Percentiles rank a stretch among this genome's conserved stretches.
phyloP scores from a whole-genome alignment of 2,329 filamentous ascomycete species.

The Pyrenophora seminiperda region DNA sequence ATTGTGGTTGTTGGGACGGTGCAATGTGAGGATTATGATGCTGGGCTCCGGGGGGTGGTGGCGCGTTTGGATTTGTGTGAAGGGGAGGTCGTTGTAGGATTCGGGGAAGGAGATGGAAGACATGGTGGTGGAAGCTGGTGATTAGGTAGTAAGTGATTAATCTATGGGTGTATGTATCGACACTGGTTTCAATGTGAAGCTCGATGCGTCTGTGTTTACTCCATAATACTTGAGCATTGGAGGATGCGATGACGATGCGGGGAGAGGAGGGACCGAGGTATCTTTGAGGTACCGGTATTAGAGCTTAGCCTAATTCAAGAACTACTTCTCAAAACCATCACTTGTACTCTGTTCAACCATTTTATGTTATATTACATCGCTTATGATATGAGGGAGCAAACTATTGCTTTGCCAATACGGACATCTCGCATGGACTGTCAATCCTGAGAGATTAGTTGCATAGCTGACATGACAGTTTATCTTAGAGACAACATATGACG shows the following conservation, averaged over 20 bases:
- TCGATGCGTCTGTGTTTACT: not conserved
- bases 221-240: not conserved
- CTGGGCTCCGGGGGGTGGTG: conserved; percentile 54
- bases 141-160: not conserved
- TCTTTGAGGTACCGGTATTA: too few species aligned
- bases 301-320: too few species aligned
- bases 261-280: conserved; percentile 15
- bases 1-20: conserved; percentile 70
- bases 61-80: conserved; percentile 49
- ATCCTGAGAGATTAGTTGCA: too few species aligned
- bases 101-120: conserved; percentile 35
- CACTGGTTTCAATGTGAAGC: not conserved
- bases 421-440: too few species aligned
- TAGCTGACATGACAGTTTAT: not conserved
- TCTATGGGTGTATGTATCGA: not conserved
- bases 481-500: not conserved
- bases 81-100: conserved; percentile 50
- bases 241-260: conserved; percentile 7
- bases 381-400: too few species aligned
- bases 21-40: conserved; percentile 66
- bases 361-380: too few species aligned
- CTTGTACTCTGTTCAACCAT: too few species aligned
- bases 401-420: too few species aligned
- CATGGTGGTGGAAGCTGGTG: not conserved
- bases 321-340: too few species aligned